Percentiles rank a stretch among this genome's conserved stretches.
These are phyloP conservation scores for Aspergillus pseudotamarii DNA, from an alignment of 2,329 filamentous ascomycete genomes.

Conservation along the genomic window DNA sequence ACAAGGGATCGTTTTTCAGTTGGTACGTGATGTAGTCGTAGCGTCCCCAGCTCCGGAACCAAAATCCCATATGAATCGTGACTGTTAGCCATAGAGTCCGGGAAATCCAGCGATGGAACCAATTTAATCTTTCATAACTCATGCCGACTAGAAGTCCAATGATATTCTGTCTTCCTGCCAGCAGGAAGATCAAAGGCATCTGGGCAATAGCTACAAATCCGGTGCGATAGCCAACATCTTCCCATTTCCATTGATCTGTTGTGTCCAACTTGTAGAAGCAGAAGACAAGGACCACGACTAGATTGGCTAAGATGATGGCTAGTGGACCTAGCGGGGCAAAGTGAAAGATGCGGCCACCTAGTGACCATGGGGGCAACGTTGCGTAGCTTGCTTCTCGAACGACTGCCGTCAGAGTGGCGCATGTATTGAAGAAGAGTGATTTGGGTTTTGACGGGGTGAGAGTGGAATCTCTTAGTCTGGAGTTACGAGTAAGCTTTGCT, in stretches of 20 bases:
- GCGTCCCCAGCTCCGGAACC: constrained; percentile 55
- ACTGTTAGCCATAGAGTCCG: constrained; percentile 56
- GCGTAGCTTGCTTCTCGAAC: constrained; percentile 57
- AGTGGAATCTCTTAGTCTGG: constrained; percentile 49
- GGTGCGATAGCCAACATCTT: constrained; percentile 59
- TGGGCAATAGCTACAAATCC: constrained; percentile 58
- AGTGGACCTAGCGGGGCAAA: constrained; percentile 45
- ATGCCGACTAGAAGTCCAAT: constrained; percentile 52
- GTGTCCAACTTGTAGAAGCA: constrained; percentile 60
- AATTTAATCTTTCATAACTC: constrained; percentile 55
- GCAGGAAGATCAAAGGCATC: constrained; percentile 58
- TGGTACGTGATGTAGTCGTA: constrained; percentile 55
- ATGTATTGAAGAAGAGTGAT: constrained; percentile 48
- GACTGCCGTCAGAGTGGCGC: constrained; percentile 59
- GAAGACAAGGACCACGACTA: constrained; percentile 55
- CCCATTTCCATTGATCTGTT: constrained; percentile 53
- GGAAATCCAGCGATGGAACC: constrained; percentile 56
- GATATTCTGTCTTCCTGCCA: constrained; percentile 59
- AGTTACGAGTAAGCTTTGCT: constrained; percentile 5
- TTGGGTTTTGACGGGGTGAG: constrained; percentile 57
- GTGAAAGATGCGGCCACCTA: constrained; percentile 36
- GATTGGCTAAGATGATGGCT: constrained; percentile 44
- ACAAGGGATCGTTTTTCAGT: constrained; percentile 52
- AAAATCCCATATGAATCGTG: constrained; percentile 59
- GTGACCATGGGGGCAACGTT: constrained; percentile 38